Base-by-base conservation (phyloP, 768 basidiomycete species). In the Hemileccinum impolitum region DNA sequence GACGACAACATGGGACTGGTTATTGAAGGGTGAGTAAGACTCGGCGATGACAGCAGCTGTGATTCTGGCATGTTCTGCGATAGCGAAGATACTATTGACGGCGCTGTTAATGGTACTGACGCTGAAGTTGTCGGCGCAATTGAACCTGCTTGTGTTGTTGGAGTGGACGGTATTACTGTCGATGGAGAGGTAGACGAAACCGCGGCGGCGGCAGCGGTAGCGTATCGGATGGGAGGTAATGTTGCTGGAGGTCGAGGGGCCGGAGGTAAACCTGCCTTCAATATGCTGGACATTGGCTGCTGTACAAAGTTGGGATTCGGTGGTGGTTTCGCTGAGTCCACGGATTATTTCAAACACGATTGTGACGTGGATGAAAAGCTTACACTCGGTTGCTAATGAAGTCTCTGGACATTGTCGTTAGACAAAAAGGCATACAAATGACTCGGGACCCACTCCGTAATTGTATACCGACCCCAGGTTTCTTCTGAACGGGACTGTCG, bases 181-280 rank as follows among this genome's bases (percentile, higher is more conserved):
- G 45, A 38, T 13, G 62, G 59, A 19, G 60, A 50, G 7, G 54
- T 39, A 13, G 60, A 57, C 31, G 66, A 67, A 7, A 67, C 66
- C 0, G 59, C 66, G 0, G 66, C 66, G 0, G 92, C 94, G 3
- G 93, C 94, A 0, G 92, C 93, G n/a, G 91, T 82, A 28, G 95
- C 87, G 64, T 96, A 96, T 43, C 88, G 78, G 62, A 94, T 89
- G 12, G 92, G 87, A 38, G 91, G 87, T 48, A 90, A 67, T 18
- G 76, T 65, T 28, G 75, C 75, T 56, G 79, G 65, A 28, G 62
- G 77, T 46, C 75, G 80, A 51, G 75, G 77, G 47, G 79, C 73
- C 55, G 80, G 65, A 18, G 78, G 79, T n/a, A 90, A 66, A 18
- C 82, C 80, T 30, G 81, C 79, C 68, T 93, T 93, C 56, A 94